phyloP scores from a whole-genome alignment of 2,329 filamentous ascomycete genomes.

The Paradendryphiella salina region DNA sequence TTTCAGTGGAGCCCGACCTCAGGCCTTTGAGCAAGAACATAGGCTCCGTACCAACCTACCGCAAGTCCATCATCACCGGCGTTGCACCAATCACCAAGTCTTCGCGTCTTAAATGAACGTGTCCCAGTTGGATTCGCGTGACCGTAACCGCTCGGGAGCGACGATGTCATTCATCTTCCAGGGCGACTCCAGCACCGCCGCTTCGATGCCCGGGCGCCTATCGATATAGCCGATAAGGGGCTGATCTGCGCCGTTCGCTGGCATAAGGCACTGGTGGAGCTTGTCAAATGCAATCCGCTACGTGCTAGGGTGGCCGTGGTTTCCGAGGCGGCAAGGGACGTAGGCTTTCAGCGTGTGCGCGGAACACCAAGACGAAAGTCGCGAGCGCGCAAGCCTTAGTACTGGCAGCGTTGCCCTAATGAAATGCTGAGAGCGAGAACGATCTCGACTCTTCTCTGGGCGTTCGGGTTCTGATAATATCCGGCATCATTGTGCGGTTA shows the following conservation, averaged over 20 bases:
- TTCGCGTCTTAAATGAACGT: constrained; percentile 5
- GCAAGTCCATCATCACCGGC: constrained; percentile 18
- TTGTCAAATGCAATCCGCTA: constrained; percentile 8
- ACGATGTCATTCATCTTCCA: not conserved
- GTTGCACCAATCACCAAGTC: constrained; percentile 18
- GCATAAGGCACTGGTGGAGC: too few relatives aligned
- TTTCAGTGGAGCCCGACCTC: constrained; percentile 13
- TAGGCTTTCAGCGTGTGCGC: not conserved
- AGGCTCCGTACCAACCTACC: constrained; percentile 11
- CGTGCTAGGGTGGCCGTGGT: not conserved
- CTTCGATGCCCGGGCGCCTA: not conserved
- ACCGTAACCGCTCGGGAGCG: not conserved
- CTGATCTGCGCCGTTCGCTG: constrained; percentile 2
- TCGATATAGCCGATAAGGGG: not conserved
- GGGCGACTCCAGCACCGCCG: constrained; percentile 9
- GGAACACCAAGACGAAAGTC: too few relatives aligned
- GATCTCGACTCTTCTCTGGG: not conserved
- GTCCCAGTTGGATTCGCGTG: constrained; percentile 1
- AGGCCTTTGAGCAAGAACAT: constrained; percentile 8
- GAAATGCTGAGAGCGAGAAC: not conserved
- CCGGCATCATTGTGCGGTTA: not conserved
- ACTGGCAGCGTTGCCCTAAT: constrained; percentile 1
- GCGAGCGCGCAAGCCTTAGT: too few relatives aligned
- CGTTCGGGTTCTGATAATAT: not conserved
- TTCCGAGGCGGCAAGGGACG: constrained; percentile 10